Evolutionary conservation across 2,329 filamentous ascomycete genomes (phyloP).

Genomic region (Cadophora gregata): DNA sequence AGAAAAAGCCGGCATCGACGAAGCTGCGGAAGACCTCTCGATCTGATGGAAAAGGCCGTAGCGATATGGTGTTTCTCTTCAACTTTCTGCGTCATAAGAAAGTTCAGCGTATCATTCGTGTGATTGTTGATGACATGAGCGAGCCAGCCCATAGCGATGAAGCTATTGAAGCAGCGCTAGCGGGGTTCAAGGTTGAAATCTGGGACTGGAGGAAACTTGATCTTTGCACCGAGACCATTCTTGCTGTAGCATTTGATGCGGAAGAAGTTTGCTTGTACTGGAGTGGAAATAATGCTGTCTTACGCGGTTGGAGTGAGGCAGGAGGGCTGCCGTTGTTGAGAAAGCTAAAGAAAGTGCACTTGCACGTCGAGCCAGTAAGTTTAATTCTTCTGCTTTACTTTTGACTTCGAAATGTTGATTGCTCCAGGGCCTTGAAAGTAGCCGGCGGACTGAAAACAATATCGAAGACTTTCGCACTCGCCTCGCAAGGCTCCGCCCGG

Average conservation of each 20-base stretch:
- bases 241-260: constrained; percentile 27
- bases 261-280: constrained; percentile 43
- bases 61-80: constrained; percentile 41
- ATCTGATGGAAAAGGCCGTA: constrained; percentile 27
- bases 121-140: constrained; percentile 41
- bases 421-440: constrained; percentile 26
- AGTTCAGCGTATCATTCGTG: constrained; percentile 41
- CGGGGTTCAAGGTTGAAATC: constrained; percentile 39
- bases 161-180: constrained; percentile 40
- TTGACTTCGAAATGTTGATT: not conserved
- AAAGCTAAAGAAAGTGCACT: constrained; percentile 37
- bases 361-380: constrained; percentile 39
- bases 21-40: constrained; percentile 15
- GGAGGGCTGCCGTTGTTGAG: constrained; percentile 36
- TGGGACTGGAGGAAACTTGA: constrained; percentile 45
- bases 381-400: not conserved
- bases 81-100: constrained; percentile 40
- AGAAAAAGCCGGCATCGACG: constrained; percentile 21
- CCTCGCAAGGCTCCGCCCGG: constrained; percentile 8
- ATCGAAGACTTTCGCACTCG: constrained; percentile 20
- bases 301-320: constrained; percentile 43
- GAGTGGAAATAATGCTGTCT: constrained; percentile 45
- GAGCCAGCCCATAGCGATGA: constrained; percentile 41
- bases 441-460: constrained; percentile 21
- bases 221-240: constrained; percentile 40